Evolutionary conservation across 306 rosid genomes (phyloP), one percentile per base, ranked within the genome.

Genomic region (Dicorynia guianensis): DNA sequence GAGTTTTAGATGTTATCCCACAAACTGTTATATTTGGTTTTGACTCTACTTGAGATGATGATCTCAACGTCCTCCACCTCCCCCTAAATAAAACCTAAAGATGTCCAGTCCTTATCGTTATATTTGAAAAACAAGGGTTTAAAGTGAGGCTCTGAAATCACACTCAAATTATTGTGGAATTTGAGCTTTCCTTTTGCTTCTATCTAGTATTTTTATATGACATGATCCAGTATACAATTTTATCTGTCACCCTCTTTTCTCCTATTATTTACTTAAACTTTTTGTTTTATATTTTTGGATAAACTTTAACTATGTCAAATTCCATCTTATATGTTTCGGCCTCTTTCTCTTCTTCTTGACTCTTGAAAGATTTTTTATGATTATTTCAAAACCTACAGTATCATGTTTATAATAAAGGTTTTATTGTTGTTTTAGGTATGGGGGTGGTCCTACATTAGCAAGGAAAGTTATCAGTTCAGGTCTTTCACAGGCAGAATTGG

Each of bases 371-470:
- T 2, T 25, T 25, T 25, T 25, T 25, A 1, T 25, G 1, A 1
- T 25, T 25, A 25, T 25, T 25, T 2, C 19, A 10, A 47, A 30
- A 46, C 14, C 58, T 15, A 40, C 75, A 35, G 58, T 48, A 18
- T 35, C 13, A 47, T 57, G 25, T 57, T 67, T 17, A 20, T 50
- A 67, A 73, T 57, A 11, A 42, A 47, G 18, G 60, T 7, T 36
- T 70, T 74, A 36, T 72, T 66, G 3, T 46, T 65, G n/a, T 69
- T 62, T 69, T 74, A 94, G 98, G 98, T 95, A 95, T 71, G 96
- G 98, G 12, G 98, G 98, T 57, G 98, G 98, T 67, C 98, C 98
- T 57, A 81, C 88, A 63, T 78, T 95, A 82, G 85, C 87, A 6
- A 84, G 98, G 84, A 95, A 90, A 78, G 96, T 86, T 70, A 92